Base-by-base conservation (phyloP, 306 rosid species). In the Ammopiptanthus mongolicus region DNA sequence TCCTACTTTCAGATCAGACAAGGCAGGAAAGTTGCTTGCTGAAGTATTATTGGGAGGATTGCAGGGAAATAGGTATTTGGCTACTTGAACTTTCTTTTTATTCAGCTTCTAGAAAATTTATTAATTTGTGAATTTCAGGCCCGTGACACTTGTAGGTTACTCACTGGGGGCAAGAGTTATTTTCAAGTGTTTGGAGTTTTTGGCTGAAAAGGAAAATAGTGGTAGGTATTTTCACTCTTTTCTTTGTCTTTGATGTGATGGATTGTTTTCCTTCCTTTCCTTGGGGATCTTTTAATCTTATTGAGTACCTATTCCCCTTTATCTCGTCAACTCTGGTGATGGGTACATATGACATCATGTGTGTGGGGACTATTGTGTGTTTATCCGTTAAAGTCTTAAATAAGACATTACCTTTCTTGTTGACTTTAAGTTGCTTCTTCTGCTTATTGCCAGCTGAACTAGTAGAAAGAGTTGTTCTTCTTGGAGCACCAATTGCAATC, bases 401-500 rank as follows among this genome's bases (percentile, higher is more conserved):
- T 57, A 39, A 71, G 52, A 65, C 14, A 53, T 39, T 28, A 28
- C 39, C 33, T 23, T 71, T 15, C 75, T 68, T 39, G 68, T 6
- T 80, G 70, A 65, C 39, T 69, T 17, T 29, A 69, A 19, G 48
- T 23, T 62, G 25, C 23, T 66, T n/a, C 36, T 69, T 64, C 6
- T 75, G 60, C 64, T 74, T 33, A 71, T 80, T 76, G 76, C 72
- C 81, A 90, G 96, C 89, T 62, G 89, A 86, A 76, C 74, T 87
- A 56, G 90, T 87, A n/a, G 92, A 90, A 80, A 84, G 83, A 73
- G 92, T 86, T 84, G 88, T 87, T 53, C 88, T 90, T 72, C 92
- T 90, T 81, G 96, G 96, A 70, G 96, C 92, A 62, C 92, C 96
- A 76, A 69, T 90, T 65, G 74, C 92, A 56, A 86, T 90, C 82